These are phyloP conservation scores for Scytalidium sp. DNA, from an alignment of 2,329 filamentous ascomycete species.

Conservation along the genomic window DNA sequence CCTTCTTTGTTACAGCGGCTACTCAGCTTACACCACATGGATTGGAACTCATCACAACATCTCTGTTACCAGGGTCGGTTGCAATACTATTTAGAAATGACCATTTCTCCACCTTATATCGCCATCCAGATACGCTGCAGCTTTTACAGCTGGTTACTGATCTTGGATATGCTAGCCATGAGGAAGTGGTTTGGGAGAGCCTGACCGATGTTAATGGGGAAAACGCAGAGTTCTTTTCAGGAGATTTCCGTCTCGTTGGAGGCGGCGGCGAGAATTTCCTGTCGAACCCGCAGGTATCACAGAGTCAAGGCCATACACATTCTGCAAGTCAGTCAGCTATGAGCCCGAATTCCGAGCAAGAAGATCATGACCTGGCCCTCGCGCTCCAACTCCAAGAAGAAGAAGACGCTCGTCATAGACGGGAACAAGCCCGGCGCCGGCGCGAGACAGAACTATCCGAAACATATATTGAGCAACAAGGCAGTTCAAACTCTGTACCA, in stretches of 20 bases:
- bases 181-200: conserved; percentile 95
- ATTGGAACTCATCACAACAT: conserved; percentile 68
- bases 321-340: conserved; percentile 15
- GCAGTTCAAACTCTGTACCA: conserved; percentile 31
- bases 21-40: conserved; percentile 87
- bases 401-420: conserved; percentile 75
- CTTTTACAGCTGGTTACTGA: conserved; percentile 88
- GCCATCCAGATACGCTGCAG: conserved; percentile 73
- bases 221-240: conserved; percentile 78
- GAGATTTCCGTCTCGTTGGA: conserved; percentile 85
- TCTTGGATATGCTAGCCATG: conserved; percentile 81
- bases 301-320: not conserved
- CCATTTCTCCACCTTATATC: conserved; percentile 92
- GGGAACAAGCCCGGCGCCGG: conserved; percentile 56
- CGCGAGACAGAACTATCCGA: conserved; percentile 68
- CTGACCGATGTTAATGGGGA: conserved; percentile 85
- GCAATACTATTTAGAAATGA: conserved; percentile 96
- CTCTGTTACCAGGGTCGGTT: conserved; percentile 72
- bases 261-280: conserved; percentile 45
- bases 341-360: conserved; percentile 51
- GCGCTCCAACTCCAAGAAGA: conserved; percentile 93
- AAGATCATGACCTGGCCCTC: conserved; percentile 82
- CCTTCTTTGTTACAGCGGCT: conserved; percentile 73
- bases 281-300: not conserved
- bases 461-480: conserved; percentile 67